These are phyloP conservation scores for Ramalina peruviana DNA, from an alignment of 495 filamentous ascomycete genomes.

Conservation along the genomic window DNA sequence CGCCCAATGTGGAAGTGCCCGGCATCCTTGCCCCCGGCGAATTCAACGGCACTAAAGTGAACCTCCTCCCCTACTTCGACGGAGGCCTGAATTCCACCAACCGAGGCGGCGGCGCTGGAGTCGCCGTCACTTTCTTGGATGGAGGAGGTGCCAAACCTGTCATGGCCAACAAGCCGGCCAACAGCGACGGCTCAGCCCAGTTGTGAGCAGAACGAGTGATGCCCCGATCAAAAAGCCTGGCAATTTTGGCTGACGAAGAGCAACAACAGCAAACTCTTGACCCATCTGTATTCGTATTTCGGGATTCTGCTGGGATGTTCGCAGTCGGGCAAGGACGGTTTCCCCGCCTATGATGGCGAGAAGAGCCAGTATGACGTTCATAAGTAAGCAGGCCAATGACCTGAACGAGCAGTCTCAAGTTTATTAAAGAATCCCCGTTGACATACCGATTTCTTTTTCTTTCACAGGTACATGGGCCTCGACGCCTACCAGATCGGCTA, in stretches of 20 bases:
- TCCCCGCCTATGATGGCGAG: slow-evolving; percentile 22
- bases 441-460: not conserved
- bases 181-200: slow-evolving; percentile 23
- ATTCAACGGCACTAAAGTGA: slow-evolving; percentile 33
- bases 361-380: too few species aligned
- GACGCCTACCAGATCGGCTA: slow-evolving; percentile 32
- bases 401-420: not conserved
- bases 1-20: slow-evolving; percentile 29
- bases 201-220: slow-evolving; percentile 26
- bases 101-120: slow-evolving; percentile 19
- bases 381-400: not conserved
- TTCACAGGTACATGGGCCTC: slow-evolving; percentile 38
- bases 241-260: not conserved
- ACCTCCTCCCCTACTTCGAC: slow-evolving; percentile 39
- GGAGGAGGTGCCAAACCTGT: slow-evolving; percentile 37
- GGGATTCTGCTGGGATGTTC: slow-evolving; percentile 37
- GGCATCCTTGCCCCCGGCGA: slow-evolving; percentile 34
- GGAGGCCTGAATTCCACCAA: slow-evolving; percentile 36
- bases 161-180: slow-evolving; percentile 34
- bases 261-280: slow-evolving; percentile 31
- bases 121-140: slow-evolving; percentile 40
- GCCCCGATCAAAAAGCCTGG: not conserved
- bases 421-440: slow-evolving; percentile 1
- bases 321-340: slow-evolving; percentile 26
- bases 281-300: slow-evolving; percentile 43